Conservation (phyloP, 148 eudicot genomes). For the Fagopyrum esculentum region DNA sequence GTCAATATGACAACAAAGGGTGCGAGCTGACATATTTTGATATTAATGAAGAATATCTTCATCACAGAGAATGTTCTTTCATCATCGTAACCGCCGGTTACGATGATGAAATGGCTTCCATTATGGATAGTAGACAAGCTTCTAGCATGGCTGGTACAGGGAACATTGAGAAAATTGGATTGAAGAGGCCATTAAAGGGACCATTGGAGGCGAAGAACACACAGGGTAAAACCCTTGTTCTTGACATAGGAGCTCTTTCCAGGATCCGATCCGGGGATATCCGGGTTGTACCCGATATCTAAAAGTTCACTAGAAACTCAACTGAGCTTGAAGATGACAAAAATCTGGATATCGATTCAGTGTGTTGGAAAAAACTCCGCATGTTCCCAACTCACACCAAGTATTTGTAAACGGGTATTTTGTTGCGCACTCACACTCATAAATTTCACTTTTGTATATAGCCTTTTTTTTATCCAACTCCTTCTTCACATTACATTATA, state of each 20-base stretch:
- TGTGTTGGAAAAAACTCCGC: too few species aligned
- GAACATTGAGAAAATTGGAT: constrained; percentile 42
- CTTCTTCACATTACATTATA: too few species aligned
- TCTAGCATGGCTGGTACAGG: constrained; percentile 50
- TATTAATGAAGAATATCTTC: too few species aligned
- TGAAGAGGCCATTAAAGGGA: constrained; percentile 49
- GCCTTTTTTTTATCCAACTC: too few species aligned
- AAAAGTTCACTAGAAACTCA: constrained; percentile 13
- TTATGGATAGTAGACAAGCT: constrained; percentile 43
- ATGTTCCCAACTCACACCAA: too few species aligned
- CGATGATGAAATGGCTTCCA: constrained; percentile 57
- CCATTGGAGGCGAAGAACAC: constrained; percentile 49
- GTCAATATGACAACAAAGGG: too few species aligned
- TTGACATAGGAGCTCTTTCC: constrained; percentile 58
- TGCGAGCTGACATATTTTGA: too few species aligned
- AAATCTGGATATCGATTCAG: constrained; percentile 22
- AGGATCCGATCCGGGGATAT: constrained; percentile 43
- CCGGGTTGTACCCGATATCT: constrained; percentile 45
- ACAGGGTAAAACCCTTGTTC: constrained; percentile 61
- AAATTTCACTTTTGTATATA: too few species aligned
- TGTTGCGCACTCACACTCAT: too few species aligned
- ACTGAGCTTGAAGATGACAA: constrained; percentile 28
- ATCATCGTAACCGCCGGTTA: constrained; percentile 18
- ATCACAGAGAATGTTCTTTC: too few species aligned
- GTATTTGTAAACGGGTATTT: too few species aligned